These are phyloP conservation scores for Calonectria fujianensis DNA, from an alignment of 2,329 filamentous ascomycete species.

Conservation along the genomic window DNA sequence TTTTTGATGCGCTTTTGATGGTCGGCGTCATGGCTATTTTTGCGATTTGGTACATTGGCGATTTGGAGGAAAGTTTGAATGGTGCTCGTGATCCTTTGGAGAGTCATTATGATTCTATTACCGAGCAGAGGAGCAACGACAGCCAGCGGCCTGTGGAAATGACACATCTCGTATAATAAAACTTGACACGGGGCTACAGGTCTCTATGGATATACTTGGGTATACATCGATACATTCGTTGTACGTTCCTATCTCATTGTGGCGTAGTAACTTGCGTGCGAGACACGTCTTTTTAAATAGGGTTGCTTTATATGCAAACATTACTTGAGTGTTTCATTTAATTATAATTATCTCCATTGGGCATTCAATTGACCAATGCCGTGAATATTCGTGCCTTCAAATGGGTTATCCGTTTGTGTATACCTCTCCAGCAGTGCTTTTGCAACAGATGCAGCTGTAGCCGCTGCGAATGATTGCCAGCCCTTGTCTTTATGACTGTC, in stretches of 20 bases:
- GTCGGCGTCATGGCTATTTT: background rate
- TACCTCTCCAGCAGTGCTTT: no score
- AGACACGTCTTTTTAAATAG: no score
- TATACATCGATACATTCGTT: background rate
- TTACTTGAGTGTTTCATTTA: no score
- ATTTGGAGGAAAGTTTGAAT: background rate
- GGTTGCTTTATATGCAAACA: no score
- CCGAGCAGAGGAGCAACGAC: background rate
- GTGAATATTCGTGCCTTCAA: no score
- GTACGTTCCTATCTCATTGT: no score
- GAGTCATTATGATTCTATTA: background rate
- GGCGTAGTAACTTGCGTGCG: no score
- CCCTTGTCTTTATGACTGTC: slow-evolving; percentile 31
- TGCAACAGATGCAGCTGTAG: slow-evolving; percentile 16
- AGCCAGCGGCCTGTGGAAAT: background rate
- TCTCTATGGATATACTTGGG: background rate
- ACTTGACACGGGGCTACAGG: background rate
- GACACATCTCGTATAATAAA: background rate
- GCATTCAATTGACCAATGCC: no score
- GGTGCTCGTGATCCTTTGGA: background rate
- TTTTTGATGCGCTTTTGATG: slow-evolving; percentile 60
- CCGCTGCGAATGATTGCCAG: slow-evolving; percentile 33
- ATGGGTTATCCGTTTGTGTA: no score
- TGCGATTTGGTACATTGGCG: background rate
- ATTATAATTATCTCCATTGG: no score